Evolutionary conservation across 1,284 basidiomycete genomes (phyloP).

Genomic region (Microbotryomycetes sp.): DNA sequence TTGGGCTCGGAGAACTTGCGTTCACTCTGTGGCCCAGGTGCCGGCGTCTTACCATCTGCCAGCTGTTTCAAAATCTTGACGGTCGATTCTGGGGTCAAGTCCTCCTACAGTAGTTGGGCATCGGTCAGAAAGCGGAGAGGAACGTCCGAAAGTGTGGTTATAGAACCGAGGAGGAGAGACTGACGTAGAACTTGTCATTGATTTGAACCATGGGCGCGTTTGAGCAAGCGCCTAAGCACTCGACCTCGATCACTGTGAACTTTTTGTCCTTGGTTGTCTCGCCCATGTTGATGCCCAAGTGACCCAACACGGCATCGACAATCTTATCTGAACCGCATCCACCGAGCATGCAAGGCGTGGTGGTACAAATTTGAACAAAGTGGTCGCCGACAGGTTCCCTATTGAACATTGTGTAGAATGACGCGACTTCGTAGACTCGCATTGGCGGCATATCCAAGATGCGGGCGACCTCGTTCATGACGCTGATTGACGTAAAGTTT

Average conservation of each 20-base stretch:
- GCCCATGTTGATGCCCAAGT: conserved; percentile 79
- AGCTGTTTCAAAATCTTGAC: conserved; percentile 82
- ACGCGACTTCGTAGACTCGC: conserved; percentile 99
- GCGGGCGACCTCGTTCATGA: conserved; percentile 92
- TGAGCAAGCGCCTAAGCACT: conserved; percentile 95
- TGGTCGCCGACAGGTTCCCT: conserved; percentile 91
- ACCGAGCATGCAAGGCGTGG: conserved; percentile 94
- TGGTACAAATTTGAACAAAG: conserved; percentile 99
- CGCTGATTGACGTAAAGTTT: conserved; percentile 96
- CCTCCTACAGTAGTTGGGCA: conserved; percentile 59
- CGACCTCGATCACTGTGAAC: conserved; percentile 96
- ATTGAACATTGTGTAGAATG: conserved; percentile 98
- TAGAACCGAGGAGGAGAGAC: conserved; percentile 39
- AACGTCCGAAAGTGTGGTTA: neutral
- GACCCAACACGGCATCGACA: conserved; percentile 72
- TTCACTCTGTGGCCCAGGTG: conserved; percentile 83
- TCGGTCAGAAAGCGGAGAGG: neutral
- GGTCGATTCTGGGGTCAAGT: conserved; percentile 86
- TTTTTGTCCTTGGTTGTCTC: conserved; percentile 91
- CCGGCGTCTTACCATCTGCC: conserved; percentile 75
- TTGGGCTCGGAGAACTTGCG: conserved; percentile 82
- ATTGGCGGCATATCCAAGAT: conserved; percentile 92
- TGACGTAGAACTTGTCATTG: conserved; percentile 90
- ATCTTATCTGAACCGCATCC: conserved; percentile 79
- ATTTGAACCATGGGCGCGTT: conserved; percentile 99